These are phyloP conservation scores for Fusarium vanettenii DNA, from an alignment of 2,329 filamentous ascomycete genomes.

Conservation along the genomic window DNA sequence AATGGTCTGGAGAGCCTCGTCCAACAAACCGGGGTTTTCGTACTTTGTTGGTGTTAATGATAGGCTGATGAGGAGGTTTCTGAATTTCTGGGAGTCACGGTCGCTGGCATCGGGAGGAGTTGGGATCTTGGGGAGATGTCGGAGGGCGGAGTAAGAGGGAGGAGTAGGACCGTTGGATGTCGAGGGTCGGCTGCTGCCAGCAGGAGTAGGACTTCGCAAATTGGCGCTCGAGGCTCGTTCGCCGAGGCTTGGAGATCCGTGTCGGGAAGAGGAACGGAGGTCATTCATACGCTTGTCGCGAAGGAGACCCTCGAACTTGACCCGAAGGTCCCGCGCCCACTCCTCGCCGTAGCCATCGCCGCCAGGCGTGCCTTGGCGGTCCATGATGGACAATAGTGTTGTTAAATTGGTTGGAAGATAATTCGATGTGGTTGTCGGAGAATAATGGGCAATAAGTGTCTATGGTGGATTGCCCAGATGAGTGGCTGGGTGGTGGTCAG, in stretches of 20 bases:
- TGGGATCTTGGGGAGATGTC: slow-evolving; percentile 69
- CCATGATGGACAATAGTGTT: slow-evolving; percentile 47
- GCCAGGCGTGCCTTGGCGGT: slow-evolving; percentile 51
- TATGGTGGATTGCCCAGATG: slow-evolving; percentile 28
- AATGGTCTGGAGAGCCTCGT: slow-evolving; percentile 88
- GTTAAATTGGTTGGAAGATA: neutral
- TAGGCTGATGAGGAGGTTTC: slow-evolving; percentile 84
- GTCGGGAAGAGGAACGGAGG: slow-evolving; percentile 65
- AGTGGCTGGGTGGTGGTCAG: slow-evolving; percentile 10
- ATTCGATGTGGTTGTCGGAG: slow-evolving; percentile 7
- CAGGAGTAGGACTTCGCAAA: slow-evolving; percentile 54
- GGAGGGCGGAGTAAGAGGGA: slow-evolving; percentile 61
- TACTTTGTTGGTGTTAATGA: slow-evolving; percentile 92
- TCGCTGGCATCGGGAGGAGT: slow-evolving; percentile 76
- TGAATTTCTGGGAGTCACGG: slow-evolving; percentile 76
- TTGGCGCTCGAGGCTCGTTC: slow-evolving; percentile 64
- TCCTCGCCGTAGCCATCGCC: slow-evolving; percentile 70
- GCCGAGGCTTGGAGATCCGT: slow-evolving; percentile 66
- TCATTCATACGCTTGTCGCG: slow-evolving; percentile 90
- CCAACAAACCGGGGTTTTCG: slow-evolving; percentile 93
- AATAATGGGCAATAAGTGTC: neutral
- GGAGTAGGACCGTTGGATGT: slow-evolving; percentile 59
- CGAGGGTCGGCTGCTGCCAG: slow-evolving; percentile 57
- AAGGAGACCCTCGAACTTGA: slow-evolving; percentile 88
- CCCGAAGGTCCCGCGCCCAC: slow-evolving; percentile 82